phyloP scores from a whole-genome alignment of 805 yeast genomes.

The Cyberlindnera nakhonratchasimensis region DNA sequence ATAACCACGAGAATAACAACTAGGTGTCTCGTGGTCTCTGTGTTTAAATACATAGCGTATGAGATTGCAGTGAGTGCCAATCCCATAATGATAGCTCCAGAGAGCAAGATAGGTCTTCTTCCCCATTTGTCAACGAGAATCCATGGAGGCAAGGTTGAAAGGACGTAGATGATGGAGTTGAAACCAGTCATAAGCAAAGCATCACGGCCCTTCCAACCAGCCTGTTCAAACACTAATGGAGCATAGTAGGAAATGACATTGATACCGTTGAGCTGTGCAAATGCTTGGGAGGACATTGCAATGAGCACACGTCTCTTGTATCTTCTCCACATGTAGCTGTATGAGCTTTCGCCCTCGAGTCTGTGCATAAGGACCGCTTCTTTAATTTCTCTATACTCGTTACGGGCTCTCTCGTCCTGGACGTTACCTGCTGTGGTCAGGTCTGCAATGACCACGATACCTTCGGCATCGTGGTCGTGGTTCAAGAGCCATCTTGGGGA shows the following conservation, averaged over 20 bases:
- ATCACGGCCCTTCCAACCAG: conserved; percentile 88
- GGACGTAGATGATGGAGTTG: conserved; percentile 55
- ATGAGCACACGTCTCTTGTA: conserved; percentile 77
- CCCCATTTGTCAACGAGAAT: conserved; percentile 89
- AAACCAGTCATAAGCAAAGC: conserved; percentile 91
- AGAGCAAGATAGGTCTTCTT: conserved; percentile 73
- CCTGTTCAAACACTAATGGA: conserved; percentile 89
- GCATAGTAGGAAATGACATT: conserved; percentile 92
- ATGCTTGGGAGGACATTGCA: conserved; percentile 87
- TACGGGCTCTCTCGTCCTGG: conserved; percentile 61
- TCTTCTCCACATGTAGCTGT: conserved; percentile 68
- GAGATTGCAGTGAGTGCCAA: conserved; percentile 63
- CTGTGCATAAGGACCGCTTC: conserved; percentile 73
- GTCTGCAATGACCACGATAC: conserved; percentile 79
- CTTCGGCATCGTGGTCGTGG: conserved; percentile 77
- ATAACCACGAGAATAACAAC: conserved; percentile 77
- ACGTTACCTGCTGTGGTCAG: conserved; percentile 76
- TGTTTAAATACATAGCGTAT: conserved; percentile 49
- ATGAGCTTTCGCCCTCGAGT: conserved; percentile 75
- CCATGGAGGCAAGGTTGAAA: conserved; percentile 87
- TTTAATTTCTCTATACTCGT: conserved; percentile 77
- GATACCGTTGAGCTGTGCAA: conserved; percentile 92
- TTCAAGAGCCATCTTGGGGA: conserved; percentile 89
- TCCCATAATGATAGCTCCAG: conserved; percentile 82
- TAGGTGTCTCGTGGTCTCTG: conserved; percentile 54